phyloP scores from a whole-genome alignment of 2,329 filamentous ascomycete genomes.

The Neofusicoccum kwambonambiense region DNA sequence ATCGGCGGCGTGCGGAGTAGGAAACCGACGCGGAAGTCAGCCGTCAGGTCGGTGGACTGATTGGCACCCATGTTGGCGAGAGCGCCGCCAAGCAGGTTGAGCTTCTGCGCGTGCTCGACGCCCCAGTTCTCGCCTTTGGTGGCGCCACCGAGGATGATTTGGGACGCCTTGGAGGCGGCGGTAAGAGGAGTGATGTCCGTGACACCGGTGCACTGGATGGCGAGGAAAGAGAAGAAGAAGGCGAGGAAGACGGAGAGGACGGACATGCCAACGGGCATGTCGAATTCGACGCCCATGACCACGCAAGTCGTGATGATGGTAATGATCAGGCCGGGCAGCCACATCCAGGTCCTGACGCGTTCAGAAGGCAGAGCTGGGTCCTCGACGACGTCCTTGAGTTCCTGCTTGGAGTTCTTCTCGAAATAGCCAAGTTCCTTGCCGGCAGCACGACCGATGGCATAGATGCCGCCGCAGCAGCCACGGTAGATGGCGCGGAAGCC shows the following conservation, averaged over 20 bases:
- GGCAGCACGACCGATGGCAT: conserved; percentile 37
- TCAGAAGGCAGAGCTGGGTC: conserved; percentile 50
- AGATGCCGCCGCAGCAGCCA: conserved; percentile 45
- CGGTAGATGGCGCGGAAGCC: conserved; percentile 52
- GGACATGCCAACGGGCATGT: conserved; percentile 57
- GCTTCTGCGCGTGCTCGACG: conserved; percentile 55
- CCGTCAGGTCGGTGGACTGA: conserved; percentile 32
- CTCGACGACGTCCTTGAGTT: conserved; percentile 46
- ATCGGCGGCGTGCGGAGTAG: conserved; percentile 63
- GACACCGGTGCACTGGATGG: conserved; percentile 60
- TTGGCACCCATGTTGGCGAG: conserved; percentile 41
- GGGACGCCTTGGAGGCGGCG: conserved; percentile 66
- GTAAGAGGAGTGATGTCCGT: conserved; percentile 64
- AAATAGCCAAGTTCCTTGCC: conserved; percentile 48
- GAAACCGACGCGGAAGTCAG: conserved; percentile 67
- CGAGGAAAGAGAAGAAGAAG: conserved; percentile 62
- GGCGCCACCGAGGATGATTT: conserved; percentile 66
- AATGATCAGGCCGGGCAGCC: conserved; percentile 48
- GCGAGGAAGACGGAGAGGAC: conserved; percentile 57
- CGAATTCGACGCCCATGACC: conserved; percentile 54
- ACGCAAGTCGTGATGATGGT: conserved; percentile 52
- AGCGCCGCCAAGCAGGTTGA: conserved; percentile 65
- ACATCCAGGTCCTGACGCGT: conserved; percentile 55
- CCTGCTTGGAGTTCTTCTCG: conserved; percentile 40
- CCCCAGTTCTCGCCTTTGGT: conserved; percentile 56